Percentiles rank a stretch among this genome's conserved stretches.
Conservation (phyloP, 106 monocot species). For the Apostasia shenzhenica region DNA sequence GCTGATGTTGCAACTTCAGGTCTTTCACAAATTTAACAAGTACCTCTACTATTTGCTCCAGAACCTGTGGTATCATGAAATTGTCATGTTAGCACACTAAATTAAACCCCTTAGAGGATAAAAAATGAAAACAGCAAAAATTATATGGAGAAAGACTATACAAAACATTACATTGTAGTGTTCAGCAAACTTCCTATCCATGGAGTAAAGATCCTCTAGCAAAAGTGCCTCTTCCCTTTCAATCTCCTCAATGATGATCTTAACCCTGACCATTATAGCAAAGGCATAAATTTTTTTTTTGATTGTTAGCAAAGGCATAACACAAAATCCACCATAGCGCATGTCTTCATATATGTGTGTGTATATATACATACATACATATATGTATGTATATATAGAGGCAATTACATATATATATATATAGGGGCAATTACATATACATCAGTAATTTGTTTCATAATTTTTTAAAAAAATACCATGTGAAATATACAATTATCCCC, state of each 20-base stretch:
- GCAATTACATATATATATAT: no score
- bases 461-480: no score
- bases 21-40: conserved; percentile 94
- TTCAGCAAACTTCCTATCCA: conserved; percentile 97
- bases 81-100: background rate
- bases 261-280: conserved; percentile 48
- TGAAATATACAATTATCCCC: no score
- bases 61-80: conserved; percentile 40
- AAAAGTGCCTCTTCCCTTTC: conserved; percentile 82
- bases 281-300: no score
- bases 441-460: no score
- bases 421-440: no score
- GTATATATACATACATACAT: no score
- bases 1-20: conserved; percentile 89
- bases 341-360: no score
- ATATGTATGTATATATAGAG: no score
- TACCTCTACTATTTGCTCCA: conserved; percentile 89
- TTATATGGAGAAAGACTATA: background rate
- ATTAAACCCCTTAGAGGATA: background rate
- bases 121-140: background rate
- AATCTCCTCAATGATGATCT: conserved; percentile 90
- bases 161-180: conserved; percentile 66
- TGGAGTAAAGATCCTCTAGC: conserved; percentile 86
- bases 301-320: no score
- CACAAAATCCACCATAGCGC: no score